Base-by-base conservation (phyloP, 805 yeast genomes). In the Yueomyces sinensis region DNA sequence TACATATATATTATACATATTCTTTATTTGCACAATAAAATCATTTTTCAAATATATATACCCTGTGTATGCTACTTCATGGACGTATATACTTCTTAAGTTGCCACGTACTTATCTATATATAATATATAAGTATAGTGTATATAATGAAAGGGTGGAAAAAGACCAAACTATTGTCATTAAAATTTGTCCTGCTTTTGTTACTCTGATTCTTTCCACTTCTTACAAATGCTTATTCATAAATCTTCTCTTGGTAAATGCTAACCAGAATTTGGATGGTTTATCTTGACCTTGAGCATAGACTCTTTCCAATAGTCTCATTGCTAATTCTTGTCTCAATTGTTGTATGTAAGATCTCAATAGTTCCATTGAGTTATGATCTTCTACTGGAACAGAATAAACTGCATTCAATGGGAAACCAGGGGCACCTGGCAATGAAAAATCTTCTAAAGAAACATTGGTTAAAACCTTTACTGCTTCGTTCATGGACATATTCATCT, bases 251-350 rank as follows among this genome's bases (percentile, higher is more conserved):
- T 91, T 77, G 28, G 95, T 82, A 59, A 91, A 91, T 2, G 96
- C 95, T 50, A 91, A 63, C 99, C 99, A 91, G 62, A 72, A 77
- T 59, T 89, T 91, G 47, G 89, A 80, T 27, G 98, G 97, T 15
- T 49, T 52, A 9, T 62, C 50, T 33, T 62, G 63, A 34, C 70
- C 74, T 13, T 73, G 81, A 24, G 61, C 66, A 54, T 82, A 84
- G 30, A 91, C 64, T 50, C 86, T 70, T 45, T 68, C 72, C 44
- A 89, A 66, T 52, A 91, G 70, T 42, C 98, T 70, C 44, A 72
- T 70, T 13, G 93, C 82, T 52, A 87, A 66, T 57, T 91, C 97
- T 61, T 91, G 97, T 62, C 99, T 78, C 61, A 91, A 84, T 57
- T 91, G 98, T 46, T 77, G 78, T 43, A 91, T 66, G 55, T 91